Evolutionary conservation across 2,329 filamentous ascomycete genomes (phyloP).

Genomic region (Cordyceps cateniannulata): DNA sequence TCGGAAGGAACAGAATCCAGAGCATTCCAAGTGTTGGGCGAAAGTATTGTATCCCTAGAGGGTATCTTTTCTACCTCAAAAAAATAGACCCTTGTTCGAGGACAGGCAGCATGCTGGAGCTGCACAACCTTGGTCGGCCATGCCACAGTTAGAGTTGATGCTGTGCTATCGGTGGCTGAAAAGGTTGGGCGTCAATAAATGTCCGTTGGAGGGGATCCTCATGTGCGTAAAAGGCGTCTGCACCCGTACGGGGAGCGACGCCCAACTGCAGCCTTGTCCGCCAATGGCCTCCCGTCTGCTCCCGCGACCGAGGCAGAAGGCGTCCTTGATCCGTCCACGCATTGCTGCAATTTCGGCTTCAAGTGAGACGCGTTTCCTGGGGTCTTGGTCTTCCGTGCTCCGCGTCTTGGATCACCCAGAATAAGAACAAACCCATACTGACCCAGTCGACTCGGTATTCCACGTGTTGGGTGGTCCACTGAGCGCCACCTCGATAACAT

Average conservation of each 20-base stretch:
- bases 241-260: not conserved
- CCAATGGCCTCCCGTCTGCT: not conserved
- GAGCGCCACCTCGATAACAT: slow-evolving; percentile 9
- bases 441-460: slow-evolving; percentile 6
- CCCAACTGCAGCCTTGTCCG: slow-evolving; percentile 2
- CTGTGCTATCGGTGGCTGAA: not conserved
- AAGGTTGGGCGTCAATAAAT: not conserved
- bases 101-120: no score
- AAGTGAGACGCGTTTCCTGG: not conserved
- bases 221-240: not conserved
- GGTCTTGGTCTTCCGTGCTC: not conserved
- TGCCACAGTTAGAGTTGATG: not conserved
- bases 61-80: no score
- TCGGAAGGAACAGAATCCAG: not conserved
- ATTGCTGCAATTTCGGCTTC: not conserved
- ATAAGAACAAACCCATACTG: not conserved
- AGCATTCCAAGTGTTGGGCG: not conserved
- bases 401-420: not conserved
- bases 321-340: not conserved
- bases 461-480: slow-evolving; percentile 9
- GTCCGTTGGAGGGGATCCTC: not conserved
- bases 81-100: not conserved
- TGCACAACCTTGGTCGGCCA: not conserved
- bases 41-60: no score
- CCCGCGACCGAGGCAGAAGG: not conserved